Evolutionary conservation across 1,284 basidiomycete genomes (phyloP).

Genomic region (Meripilus lineatus): DNA sequence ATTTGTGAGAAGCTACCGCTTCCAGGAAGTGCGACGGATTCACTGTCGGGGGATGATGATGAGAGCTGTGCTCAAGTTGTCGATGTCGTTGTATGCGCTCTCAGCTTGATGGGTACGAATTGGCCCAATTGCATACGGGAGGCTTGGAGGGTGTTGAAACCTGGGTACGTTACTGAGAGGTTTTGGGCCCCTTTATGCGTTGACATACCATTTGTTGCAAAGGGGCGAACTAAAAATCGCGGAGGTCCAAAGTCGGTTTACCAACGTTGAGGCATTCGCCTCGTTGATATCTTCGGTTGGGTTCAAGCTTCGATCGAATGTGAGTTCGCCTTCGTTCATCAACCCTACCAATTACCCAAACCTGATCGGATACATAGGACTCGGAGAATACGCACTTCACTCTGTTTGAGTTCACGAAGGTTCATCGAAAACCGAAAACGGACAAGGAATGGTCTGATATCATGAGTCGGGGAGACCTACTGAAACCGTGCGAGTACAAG

Average conservation of each 20-base stretch:
- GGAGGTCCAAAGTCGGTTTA: conserved; percentile 91
- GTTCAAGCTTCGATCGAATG: conserved; percentile 75
- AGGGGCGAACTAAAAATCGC: conserved; percentile 87
- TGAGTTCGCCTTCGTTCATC: conserved; percentile 24
- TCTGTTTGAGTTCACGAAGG: conserved; percentile 81
- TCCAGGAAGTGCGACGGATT: conserved; percentile 53
- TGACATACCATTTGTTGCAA: conserved; percentile 28
- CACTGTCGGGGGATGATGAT: conserved; percentile 19
- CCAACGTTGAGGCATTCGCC: conserved; percentile 71
- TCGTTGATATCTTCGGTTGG: conserved; percentile 72
- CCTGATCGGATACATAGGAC: conserved; percentile 51
- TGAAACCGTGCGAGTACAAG: conserved; percentile 98
- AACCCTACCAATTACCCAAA: too few relatives aligned
- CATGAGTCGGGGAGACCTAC: conserved; percentile 51
- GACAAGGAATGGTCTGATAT: conserved; percentile 66
- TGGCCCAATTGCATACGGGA: conserved; percentile 92
- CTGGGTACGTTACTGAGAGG: conserved; percentile 48
- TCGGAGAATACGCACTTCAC: conserved; percentile 86
- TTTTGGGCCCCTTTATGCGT: conserved; percentile 2
- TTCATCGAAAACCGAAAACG: conserved; percentile 39
- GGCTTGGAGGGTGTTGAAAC: conserved; percentile 81
- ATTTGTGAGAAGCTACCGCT: conserved; percentile 71
- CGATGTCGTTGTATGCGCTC: conserved; percentile 89
- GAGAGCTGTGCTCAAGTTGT: conserved; percentile 67
- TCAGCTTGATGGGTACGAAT: conserved; percentile 97